These are phyloP conservation scores for Lodderomyces parapsilosis DNA, from an alignment of 1,139 yeast species.

Conservation along the genomic window DNA sequence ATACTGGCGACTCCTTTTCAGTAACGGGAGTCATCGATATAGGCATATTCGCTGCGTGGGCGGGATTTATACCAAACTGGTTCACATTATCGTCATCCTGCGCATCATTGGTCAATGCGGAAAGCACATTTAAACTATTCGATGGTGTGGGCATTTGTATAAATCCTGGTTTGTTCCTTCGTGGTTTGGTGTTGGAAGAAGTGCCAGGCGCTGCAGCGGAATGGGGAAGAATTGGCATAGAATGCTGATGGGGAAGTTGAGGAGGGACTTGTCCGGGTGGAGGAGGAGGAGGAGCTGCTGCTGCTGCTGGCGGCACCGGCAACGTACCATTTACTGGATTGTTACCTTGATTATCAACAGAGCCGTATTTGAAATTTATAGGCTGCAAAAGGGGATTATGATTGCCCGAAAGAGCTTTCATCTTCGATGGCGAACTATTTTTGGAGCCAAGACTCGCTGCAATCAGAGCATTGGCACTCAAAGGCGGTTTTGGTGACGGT, in stretches of 20 bases:
- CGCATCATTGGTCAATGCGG: constrained; percentile 34
- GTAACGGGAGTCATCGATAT: constrained; percentile 78
- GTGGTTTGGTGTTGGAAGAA: constrained; percentile 13
- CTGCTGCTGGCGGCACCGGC: background rate
- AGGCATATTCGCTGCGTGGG: constrained; percentile 48
- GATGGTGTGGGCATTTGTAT: constrained; percentile 53
- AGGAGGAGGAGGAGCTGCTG: too few relatives aligned
- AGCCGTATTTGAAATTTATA: constrained; percentile 45
- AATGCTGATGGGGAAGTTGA: constrained; percentile 13
- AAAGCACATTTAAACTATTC: constrained; percentile 28
- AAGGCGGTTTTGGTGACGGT: constrained; percentile 42
- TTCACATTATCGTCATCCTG: constrained; percentile 40
- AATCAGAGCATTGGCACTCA: constrained; percentile 21
- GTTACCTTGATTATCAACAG: constrained; percentile 5
- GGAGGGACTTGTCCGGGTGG: constrained; percentile 15
- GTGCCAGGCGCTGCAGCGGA: constrained; percentile 5
- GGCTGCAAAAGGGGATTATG: constrained; percentile 59
- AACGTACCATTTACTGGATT: too few relatives aligned
- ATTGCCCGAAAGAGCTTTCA: constrained; percentile 52
- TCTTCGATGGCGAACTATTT: constrained; percentile 48
- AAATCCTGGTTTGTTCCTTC: constrained; percentile 37
- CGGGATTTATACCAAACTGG: constrained; percentile 64
- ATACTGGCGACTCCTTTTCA: constrained; percentile 43
- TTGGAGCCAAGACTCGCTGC: constrained; percentile 18
- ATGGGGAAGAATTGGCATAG: constrained; percentile 16